Percentiles rank a stretch among this genome's conserved stretches.
phyloP scores from a whole-genome alignment of 2,329 filamentous ascomycete genomes.

The Paracamarosporium sp. region DNA sequence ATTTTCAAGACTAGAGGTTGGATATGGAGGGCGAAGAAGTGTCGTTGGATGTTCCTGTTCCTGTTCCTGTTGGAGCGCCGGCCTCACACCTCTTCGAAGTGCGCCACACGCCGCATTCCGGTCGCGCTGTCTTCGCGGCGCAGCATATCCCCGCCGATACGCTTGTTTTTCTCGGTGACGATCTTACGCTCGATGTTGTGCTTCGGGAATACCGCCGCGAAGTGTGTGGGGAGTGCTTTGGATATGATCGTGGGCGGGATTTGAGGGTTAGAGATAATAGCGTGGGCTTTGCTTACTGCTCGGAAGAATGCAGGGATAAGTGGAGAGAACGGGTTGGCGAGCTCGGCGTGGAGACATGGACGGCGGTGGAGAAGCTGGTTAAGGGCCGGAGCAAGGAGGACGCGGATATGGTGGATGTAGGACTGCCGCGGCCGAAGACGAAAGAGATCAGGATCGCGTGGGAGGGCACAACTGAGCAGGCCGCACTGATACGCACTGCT shows the following conservation, averaged over 20 bases:
- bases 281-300: constrained; percentile 54
- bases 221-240: constrained; percentile 57
- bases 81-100: constrained; percentile 44
- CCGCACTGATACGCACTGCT: constrained; percentile 34
- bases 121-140: constrained; percentile 54
- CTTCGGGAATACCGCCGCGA: constrained; percentile 56
- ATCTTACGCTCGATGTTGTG: constrained; percentile 50
- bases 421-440: constrained; percentile 31
- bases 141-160: constrained; percentile 43
- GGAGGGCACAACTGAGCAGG: constrained; percentile 29
- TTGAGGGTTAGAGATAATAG: constrained; percentile 46
- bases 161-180: constrained; percentile 44
- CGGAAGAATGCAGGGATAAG: constrained; percentile 36
- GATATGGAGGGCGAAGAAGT: background rate
- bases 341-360: constrained; percentile 43
- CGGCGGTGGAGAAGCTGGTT: constrained; percentile 40
- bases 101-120: constrained; percentile 49
- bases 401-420: constrained; percentile 41
- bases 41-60: background rate
- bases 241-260: constrained; percentile 53
- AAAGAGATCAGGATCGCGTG: constrained; percentile 38
- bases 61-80: constrained; percentile 30
- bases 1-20: background rate
- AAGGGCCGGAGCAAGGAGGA: constrained; percentile 40
- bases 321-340: constrained; percentile 43